Evolutionary conservation across 768 basidiomycete species (phyloP).

Genomic region (Russula griseocarnosa): DNA sequence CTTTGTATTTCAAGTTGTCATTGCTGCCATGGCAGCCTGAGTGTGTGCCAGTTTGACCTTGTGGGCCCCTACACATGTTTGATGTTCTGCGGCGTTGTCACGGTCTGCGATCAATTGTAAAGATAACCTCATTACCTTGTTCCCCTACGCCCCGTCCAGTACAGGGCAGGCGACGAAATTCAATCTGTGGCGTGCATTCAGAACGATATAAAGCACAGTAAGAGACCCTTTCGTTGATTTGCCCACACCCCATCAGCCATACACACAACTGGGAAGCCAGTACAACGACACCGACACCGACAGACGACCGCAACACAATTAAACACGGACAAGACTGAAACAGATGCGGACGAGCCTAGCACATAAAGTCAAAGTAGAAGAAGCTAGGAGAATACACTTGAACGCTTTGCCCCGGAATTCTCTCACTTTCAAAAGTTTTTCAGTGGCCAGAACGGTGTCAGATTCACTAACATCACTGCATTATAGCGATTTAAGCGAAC

Average conservation of each 20-base stretch:
- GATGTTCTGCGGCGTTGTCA: too few species aligned
- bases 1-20: too few species aligned
- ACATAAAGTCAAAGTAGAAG: not conserved
- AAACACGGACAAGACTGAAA: not conserved
- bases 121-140: constrained; percentile 2
- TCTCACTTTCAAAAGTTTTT: too few species aligned
- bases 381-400: too few species aligned
- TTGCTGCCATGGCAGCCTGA: too few species aligned
- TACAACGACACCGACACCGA: too few species aligned
- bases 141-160: not conserved
- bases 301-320: not conserved
- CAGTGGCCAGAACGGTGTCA: too few species aligned
- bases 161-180: not conserved
- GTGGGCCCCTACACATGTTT: not conserved
- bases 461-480: not conserved
- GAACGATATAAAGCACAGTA: not conserved
- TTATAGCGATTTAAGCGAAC: not conserved
- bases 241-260: not conserved
- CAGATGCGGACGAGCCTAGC: not conserved
- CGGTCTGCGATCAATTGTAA: not conserved
- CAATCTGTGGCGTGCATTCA: not conserved
- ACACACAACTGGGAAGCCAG: not conserved
- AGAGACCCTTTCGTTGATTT: not conserved
- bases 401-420: too few species aligned
- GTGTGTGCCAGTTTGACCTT: too few species aligned